A percentile compares a stretch with the other conserved stretches of the same genome.
These are phyloP conservation scores for Alternaria triticimaculans DNA, from an alignment of 2,329 filamentous ascomycete genomes.

Conservation along the genomic window DNA sequence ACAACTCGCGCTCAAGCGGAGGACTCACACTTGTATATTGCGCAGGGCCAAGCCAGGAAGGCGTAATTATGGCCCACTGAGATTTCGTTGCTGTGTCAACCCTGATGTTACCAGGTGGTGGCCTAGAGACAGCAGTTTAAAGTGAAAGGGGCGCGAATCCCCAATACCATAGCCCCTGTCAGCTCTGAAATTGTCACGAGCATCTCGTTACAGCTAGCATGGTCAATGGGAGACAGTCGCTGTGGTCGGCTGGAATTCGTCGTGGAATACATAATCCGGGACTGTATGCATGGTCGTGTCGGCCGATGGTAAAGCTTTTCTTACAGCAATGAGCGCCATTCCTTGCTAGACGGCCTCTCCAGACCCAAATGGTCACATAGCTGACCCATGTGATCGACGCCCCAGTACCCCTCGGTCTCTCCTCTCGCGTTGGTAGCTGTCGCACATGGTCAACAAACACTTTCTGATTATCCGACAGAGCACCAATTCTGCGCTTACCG, in stretches of 20 bases:
- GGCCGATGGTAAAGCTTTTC: neutral
- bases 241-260: neutral
- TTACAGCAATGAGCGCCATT: conserved; percentile 50
- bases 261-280: neutral
- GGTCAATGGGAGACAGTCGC: neutral
- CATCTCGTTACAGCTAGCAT: neutral
- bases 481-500: conserved; percentile 30
- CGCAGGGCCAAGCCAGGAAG: neutral
- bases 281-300: neutral
- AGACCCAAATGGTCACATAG: conserved; percentile 61
- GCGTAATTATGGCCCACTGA: neutral
- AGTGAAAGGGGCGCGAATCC: neutral
- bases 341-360: conserved; percentile 48
- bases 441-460: neutral
- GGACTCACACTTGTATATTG: neutral
- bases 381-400: conserved; percentile 66
- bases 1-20: neutral
- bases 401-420: conserved; percentile 64
- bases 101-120: neutral
- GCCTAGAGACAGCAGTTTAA: neutral
- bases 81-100: neutral
- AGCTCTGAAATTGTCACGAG: neutral
- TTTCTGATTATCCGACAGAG: neutral
- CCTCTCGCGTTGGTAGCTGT: conserved; percentile 61
- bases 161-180: neutral